These are phyloP conservation scores for Camelina sativa DNA, from an alignment of 345 rosid species.

Conservation along the genomic window DNA sequence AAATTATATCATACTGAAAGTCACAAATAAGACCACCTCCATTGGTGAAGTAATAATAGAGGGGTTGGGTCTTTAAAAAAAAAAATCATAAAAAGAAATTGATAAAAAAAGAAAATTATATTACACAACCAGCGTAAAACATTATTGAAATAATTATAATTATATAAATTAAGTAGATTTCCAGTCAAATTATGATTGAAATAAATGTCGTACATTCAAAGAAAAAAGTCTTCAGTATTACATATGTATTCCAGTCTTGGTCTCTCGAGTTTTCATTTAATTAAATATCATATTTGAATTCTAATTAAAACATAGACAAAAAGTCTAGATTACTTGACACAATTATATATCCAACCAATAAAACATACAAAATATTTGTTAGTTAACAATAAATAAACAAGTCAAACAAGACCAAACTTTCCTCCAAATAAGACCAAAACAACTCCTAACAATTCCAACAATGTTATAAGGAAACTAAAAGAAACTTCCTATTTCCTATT, in stretches of 20 bases:
- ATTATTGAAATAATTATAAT: no score
- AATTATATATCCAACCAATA: no score
- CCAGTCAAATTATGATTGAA: not conserved
- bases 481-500: conserved; percentile 34
- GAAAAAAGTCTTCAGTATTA: not conserved
- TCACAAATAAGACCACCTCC: no score
- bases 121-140: no score
- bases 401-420: conserved; percentile 18
- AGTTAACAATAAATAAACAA: not conserved
- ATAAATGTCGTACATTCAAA: not conserved
- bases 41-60: no score
- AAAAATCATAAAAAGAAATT: no score
- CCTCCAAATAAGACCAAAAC: conserved; percentile 22
- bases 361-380: not conserved
- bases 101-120: no score
- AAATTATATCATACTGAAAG: no score
- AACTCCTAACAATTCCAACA: not conserved
- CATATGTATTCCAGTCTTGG: not conserved
- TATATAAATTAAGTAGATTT: no score
- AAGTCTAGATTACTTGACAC: not conserved
- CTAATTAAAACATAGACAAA: not conserved
- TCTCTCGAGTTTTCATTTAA: not conserved
- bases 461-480: not conserved
- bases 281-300: not conserved
- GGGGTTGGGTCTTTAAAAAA: no score